Conservation (phyloP, 2,329 filamentous ascomycete species). For the Escovopsis weberi region DNA sequence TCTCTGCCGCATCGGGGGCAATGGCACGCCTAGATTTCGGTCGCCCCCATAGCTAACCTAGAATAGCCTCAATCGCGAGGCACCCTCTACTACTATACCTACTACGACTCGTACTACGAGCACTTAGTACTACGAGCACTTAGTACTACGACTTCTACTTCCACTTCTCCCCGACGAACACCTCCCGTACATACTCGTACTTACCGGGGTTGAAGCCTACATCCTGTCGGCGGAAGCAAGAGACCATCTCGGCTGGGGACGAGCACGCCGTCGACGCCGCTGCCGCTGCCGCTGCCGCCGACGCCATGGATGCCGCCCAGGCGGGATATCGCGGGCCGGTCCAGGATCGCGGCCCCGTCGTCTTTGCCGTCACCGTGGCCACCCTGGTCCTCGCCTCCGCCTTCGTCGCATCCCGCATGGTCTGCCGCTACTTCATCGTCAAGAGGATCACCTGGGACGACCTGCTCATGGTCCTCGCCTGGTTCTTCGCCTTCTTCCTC, state of each 20-base stretch:
- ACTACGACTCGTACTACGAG: no score
- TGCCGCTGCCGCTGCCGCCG: no score
- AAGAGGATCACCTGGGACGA: constrained; percentile 62
- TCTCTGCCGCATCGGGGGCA: constrained; percentile 3
- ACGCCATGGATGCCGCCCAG: constrained; percentile 5
- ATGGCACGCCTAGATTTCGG: constrained; percentile 4
- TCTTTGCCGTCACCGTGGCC: constrained; percentile 55
- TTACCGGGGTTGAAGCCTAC: no score
- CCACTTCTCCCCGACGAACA: constrained; percentile 5
- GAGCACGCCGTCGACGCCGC: no score
- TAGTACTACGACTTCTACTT: neutral
- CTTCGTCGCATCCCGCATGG: constrained; percentile 61
- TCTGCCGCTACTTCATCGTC: constrained; percentile 61
- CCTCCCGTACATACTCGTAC: no score
- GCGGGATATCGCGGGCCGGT: constrained; percentile 15
- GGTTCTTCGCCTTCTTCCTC: constrained; percentile 55
- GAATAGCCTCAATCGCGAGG: neutral
- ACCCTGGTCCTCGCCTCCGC: constrained; percentile 56
- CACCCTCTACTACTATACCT: no score
- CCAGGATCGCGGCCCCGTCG: constrained; percentile 40
- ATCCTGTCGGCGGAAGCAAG: no score
- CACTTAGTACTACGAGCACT: no score
- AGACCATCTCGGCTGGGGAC: no score
- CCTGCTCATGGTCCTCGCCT: constrained; percentile 66
- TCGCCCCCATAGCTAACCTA: constrained; percentile 4